Evolutionary conservation across 768 basidiomycete genomes (phyloP).

Genomic region (Lactarius sp.): DNA sequence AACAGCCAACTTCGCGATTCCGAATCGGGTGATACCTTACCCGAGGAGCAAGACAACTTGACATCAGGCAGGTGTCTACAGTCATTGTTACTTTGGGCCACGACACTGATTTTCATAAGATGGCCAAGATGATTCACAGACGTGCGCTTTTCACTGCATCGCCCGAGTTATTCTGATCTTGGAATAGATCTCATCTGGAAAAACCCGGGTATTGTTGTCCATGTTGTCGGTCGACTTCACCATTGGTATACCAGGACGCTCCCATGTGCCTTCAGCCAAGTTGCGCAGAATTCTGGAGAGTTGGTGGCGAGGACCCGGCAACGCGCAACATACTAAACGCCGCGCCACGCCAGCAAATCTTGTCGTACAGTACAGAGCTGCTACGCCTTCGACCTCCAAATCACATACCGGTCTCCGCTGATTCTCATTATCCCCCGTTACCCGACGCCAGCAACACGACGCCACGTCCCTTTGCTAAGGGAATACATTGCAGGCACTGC

Average conservation of each 20-base stretch:
- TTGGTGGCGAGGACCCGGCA: constrained; percentile 27
- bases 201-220: constrained; percentile 33
- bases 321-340: constrained; percentile 42
- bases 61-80: not conserved
- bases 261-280: constrained; percentile 63
- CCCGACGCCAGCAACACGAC: constrained; percentile 39
- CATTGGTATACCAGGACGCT: constrained; percentile 47
- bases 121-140: not conserved
- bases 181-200: not conserved
- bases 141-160: not conserved
- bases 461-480: constrained; percentile 52
- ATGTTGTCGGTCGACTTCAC: constrained; percentile 42
- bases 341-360: constrained; percentile 41
- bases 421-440: constrained; percentile 35
- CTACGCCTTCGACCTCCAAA: constrained; percentile 27
- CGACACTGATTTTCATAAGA: not conserved
- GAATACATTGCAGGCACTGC: constrained; percentile 64
- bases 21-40: not conserved
- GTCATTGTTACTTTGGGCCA: not conserved
- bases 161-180: constrained; percentile 1
- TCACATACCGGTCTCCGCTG: constrained; percentile 28
- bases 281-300: constrained; percentile 55
- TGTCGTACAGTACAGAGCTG: constrained; percentile 23
- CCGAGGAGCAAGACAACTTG: not conserved
- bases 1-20: not conserved